Conservation (phyloP, 2,329 filamentous ascomycete genomes). For the Alternaria sp. region DNA sequence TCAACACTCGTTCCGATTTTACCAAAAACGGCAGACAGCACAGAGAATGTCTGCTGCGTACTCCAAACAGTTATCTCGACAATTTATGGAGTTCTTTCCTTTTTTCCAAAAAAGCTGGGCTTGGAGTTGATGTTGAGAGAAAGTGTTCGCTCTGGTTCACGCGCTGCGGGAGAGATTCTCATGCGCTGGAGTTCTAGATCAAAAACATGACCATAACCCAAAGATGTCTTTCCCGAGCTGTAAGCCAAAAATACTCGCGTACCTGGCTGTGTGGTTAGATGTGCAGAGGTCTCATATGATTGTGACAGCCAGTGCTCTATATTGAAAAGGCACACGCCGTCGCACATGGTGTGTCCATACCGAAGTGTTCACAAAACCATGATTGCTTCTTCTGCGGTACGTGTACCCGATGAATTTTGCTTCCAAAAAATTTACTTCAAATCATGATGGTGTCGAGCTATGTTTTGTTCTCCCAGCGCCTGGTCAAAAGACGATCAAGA, state of each 20-base stretch:
- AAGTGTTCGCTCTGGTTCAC: not conserved
- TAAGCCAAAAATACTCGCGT: accelerated
- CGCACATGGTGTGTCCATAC: not conserved
- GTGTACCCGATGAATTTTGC: not conserved
- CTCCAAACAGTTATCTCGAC: not conserved
- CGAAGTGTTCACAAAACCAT: not conserved
- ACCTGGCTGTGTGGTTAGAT: not conserved
- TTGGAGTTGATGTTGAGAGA: not conserved
- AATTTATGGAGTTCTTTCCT: not conserved
- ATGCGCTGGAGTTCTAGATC: not conserved
- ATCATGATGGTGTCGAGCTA: accelerated
- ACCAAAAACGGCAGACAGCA: too few species aligned
- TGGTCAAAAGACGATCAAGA: not conserved
- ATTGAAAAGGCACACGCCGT: not conserved
- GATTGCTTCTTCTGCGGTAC: not conserved
- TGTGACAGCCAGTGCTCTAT: not conserved
- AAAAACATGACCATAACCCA: not conserved
- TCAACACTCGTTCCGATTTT: accelerated
- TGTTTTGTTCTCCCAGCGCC: not conserved
- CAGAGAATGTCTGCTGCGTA: not conserved
- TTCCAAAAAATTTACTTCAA: not conserved
- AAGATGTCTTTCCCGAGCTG: not conserved
- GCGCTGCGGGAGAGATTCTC: not conserved
- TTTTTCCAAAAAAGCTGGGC: too few species aligned
- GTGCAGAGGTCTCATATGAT: not conserved